Evolutionary conservation across 345 rosid species (phyloP).

Genomic region (Brassica juncea): DNA sequence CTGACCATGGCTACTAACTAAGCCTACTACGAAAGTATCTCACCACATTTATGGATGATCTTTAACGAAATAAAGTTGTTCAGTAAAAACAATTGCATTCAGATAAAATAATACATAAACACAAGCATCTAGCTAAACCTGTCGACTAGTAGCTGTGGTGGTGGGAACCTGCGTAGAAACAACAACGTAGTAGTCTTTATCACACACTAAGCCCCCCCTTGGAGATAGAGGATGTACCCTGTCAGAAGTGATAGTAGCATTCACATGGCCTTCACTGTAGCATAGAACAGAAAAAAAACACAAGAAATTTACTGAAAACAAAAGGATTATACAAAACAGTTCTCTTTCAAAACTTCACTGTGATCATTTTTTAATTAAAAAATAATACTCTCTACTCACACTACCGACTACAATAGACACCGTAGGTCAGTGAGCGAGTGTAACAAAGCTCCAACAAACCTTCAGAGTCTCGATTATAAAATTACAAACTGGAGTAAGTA

Average conservation of each 20-base stretch:
- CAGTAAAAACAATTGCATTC: not conserved
- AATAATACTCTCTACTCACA: not conserved
- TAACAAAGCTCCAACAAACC: constrained; percentile 36
- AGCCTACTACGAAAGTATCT: too few species aligned
- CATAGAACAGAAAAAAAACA: not conserved
- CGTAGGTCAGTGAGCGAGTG: constrained; percentile 30
- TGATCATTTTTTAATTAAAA: not conserved
- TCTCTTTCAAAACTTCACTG: not conserved
- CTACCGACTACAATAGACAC: too few species aligned
- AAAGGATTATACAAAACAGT: not conserved
- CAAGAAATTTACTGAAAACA: not conserved
- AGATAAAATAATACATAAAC: not conserved
- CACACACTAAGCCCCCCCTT: not conserved
- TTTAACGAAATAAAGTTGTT: not conserved
- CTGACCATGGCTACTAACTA: too few species aligned
- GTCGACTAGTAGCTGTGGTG: not conserved
- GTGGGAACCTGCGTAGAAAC: not conserved
- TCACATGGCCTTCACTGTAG: not conserved
- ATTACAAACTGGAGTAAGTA: not conserved
- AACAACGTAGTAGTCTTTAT: not conserved
- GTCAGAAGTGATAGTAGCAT: not conserved
- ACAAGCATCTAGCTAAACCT: not conserved
- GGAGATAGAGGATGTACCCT: not conserved
- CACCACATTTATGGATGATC: too few species aligned
- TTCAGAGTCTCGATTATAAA: constrained; percentile 28